Evolutionary conservation across 148 eudicot genomes (phyloP).

Genomic region (Spergularia bocconei): DNA sequence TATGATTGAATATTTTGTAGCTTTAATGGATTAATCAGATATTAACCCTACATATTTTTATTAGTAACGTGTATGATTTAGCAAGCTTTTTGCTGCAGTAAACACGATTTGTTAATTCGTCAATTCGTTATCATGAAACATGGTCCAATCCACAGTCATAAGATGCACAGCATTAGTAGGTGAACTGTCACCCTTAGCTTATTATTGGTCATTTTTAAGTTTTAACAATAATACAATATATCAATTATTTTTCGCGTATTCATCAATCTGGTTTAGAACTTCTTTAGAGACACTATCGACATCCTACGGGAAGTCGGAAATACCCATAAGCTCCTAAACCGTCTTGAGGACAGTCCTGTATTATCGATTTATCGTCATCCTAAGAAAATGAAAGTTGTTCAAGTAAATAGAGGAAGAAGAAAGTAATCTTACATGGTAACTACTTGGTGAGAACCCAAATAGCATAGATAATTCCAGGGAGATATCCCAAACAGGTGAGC

Average conservation of each 20-base stretch:
- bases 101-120: neutral
- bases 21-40: neutral
- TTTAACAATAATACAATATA: neutral
- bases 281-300: no score
- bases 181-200: neutral
- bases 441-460: conserved; percentile 38
- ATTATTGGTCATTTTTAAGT: neutral
- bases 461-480: conserved; percentile 44
- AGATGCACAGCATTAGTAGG: neutral
- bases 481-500: conserved; percentile 36
- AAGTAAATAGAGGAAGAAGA: neutral
- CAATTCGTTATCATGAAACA: no score
- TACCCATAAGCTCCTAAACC: no score
- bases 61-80: neutral
- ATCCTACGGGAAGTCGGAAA: no score
- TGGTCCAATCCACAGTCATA: no score
- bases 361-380: no score
- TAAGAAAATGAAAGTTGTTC: neutral
- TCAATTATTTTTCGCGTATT: neutral
- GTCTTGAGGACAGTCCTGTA: no score
- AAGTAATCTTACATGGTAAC: neutral
- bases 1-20: neutral
- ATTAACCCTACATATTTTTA: neutral
- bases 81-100: neutral
- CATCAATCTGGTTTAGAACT: neutral